phyloP scores from a whole-genome alignment of 345 rosid species.

The Eucalyptus pauciflora region DNA sequence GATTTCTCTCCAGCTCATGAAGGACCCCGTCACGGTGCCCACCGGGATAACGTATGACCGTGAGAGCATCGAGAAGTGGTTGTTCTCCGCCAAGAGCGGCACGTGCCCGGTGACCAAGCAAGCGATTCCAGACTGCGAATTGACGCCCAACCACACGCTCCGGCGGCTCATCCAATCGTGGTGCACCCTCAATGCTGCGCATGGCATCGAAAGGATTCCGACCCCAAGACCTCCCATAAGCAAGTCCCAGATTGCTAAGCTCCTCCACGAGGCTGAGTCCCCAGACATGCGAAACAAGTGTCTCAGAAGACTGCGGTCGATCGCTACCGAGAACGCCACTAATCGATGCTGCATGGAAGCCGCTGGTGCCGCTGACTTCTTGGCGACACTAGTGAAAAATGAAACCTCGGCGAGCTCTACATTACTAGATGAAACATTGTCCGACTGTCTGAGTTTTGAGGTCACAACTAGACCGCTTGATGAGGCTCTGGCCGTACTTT shows the following conservation, averaged over 20 bases:
- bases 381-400: not conserved
- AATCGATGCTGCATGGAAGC: conserved; percentile 68
- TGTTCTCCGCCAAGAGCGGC: not conserved
- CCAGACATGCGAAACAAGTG: conserved; percentile 31
- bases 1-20: conserved; percentile 9
- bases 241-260: conserved; percentile 46
- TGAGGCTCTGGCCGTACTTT: conserved; percentile 59
- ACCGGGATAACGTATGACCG: conserved; percentile 15
- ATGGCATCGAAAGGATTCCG: conserved; percentile 78
- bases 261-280: conserved; percentile 37
- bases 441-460: conserved; percentile 7
- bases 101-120: conserved; percentile 50
- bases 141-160: conserved; percentile 82
- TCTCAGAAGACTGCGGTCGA: conserved; percentile 33
- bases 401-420: not conserved
- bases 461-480: conserved; percentile 15
- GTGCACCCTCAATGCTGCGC: conserved; percentile 75
- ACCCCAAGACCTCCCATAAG: conserved; percentile 70
- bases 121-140: conserved; percentile 19
- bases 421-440: not conserved
- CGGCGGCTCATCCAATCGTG: conserved; percentile 86
- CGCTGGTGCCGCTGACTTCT: conserved; percentile 61
- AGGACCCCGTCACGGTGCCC: conserved; percentile 4
- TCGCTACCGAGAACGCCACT: conserved; percentile 36
- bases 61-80: conserved; percentile 9